Evolutionary conservation across 2,329 filamentous ascomycete genomes (phyloP).

Genomic region (Fusarium sp.): DNA sequence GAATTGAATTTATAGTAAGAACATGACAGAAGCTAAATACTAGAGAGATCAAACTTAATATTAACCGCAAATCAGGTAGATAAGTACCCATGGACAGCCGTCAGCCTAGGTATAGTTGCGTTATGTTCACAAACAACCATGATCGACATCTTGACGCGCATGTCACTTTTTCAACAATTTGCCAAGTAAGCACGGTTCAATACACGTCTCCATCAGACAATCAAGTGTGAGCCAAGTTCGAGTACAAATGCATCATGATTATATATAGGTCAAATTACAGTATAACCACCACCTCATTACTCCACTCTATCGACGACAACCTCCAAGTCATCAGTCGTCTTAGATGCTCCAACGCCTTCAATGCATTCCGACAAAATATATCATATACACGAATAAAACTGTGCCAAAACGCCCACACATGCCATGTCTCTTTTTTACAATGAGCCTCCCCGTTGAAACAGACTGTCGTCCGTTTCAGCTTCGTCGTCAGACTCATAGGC

Average conservation of each 20-base stretch:
- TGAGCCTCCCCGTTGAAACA: constrained; percentile 55
- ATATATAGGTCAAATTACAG: constrained; percentile 24
- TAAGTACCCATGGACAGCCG: neutral
- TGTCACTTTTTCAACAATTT: neutral
- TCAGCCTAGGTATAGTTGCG: neutral
- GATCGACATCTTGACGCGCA: neutral
- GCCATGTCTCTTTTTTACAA: constrained; percentile 46
- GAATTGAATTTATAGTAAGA: neutral
- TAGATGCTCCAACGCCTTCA: constrained; percentile 29
- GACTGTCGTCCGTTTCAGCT: constrained; percentile 46
- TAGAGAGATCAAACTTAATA: neutral
- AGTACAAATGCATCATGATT: constrained; percentile 15
- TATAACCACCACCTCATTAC: constrained; percentile 38
- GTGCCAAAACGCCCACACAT: constrained; percentile 30
- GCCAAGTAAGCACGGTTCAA: neutral
- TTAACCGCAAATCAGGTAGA: neutral
- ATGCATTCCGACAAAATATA: constrained; percentile 35
- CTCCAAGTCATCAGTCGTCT: constrained; percentile 1
- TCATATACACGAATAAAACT: constrained; percentile 17
- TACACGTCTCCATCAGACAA: neutral
- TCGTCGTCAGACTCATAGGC: constrained; percentile 53
- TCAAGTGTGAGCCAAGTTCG: neutral
- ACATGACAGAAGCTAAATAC: neutral
- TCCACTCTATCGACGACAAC: constrained; percentile 21
- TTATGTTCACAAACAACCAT: neutral